Evolutionary conservation across 179 eudicot genomes (phyloP), one percentile per base, ranked within the genome.

Genomic region (Sideroxylon spinosum): DNA sequence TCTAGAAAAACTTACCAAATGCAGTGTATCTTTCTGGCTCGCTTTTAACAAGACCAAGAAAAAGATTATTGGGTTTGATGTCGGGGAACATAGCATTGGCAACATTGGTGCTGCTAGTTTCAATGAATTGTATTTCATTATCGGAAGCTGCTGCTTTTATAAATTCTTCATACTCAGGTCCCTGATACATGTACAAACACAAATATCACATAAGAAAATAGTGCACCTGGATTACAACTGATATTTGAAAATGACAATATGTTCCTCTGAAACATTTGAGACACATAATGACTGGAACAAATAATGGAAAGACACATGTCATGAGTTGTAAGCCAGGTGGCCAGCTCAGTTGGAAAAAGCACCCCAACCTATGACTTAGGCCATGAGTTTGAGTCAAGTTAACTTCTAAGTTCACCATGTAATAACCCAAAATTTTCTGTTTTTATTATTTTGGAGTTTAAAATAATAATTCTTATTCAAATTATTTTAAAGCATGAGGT

Each of bases 91-190:
- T 86, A 76, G 74, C 75, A 55, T 79, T 86, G 66, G 98, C 92
- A 62, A 87, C 84, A 71, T 93, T 92, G 8, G 56, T n/a, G 71
- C 86, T 86, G 79, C 81, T 83, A 26, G 98, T 93, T 87, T 87
- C 97, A 72, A 91, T 86, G 82, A 95, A 95, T 85, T 95, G 98
- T 68, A 91, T 78, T 84, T 95, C 97, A 88, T 86, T 86, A 77
- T 95, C 93, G 71, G 83, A 73, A 66, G 67, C 67, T 64, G 98
- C 98, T 65, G 98, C 91, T 79, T 87, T 90, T 78, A 85, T 68
- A 84, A 91, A 93, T 76, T 91, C 98, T 78, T 88, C 93, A 81
- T 95, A 87, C 44, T 87, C 86, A 60, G 87, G 81, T 66, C 98
- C 97, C 98, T 95, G 86, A 57, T 16, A 65, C 37, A 49, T 46